Evolutionary conservation across 257 asterid species (phyloP), one percentile per base, ranked within the genome.

Genomic region (Paraleonurus japonicus): DNA sequence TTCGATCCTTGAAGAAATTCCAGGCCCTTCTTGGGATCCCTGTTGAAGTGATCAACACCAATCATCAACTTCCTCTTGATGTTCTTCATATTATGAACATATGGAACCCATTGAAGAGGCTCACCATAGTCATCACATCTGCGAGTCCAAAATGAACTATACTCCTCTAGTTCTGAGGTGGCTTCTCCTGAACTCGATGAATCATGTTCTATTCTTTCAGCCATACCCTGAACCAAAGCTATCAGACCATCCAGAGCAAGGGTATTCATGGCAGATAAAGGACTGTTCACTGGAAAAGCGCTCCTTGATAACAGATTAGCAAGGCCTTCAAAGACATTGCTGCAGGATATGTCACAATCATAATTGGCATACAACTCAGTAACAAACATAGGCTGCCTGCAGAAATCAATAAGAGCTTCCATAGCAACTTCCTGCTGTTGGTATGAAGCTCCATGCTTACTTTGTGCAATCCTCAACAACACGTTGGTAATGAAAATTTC

Each of bases 341-440:
- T 76, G 73, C 95, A 89, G 65, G 97, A 85, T 76, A 90, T 89
- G 73, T 93, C 96, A 74, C 97, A 87, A 80, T 93, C 98, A 71
- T 84, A 93, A 81, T 93, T 90, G 75, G 92, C 98, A 75, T 85
- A 93, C 84, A 90, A 72, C 87, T 93, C 98, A 41, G 89, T 53
- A 61, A 82, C 81, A 74, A 90, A 93, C 84, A 78, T 84, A 65
- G 89, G 87, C 85, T 90, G 98, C 84, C 98, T 87, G 81, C 98
- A 93, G 76, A 93, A 84, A 81, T 93, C 98, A 67, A 90, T 89
- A 71, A 93, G 88, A 69, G 95, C 92, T 78, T 93, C 98, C 96
- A 93, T 85, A 59, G 98, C 96, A 84, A 90, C 98, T 82, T 93
- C 98, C 81, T 90, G 95, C 81, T 76, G 96, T 75, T 90, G 97